These are phyloP conservation scores for Fistulinella prunicolor DNA, from an alignment of 768 basidiomycete species.

Conservation along the genomic window DNA sequence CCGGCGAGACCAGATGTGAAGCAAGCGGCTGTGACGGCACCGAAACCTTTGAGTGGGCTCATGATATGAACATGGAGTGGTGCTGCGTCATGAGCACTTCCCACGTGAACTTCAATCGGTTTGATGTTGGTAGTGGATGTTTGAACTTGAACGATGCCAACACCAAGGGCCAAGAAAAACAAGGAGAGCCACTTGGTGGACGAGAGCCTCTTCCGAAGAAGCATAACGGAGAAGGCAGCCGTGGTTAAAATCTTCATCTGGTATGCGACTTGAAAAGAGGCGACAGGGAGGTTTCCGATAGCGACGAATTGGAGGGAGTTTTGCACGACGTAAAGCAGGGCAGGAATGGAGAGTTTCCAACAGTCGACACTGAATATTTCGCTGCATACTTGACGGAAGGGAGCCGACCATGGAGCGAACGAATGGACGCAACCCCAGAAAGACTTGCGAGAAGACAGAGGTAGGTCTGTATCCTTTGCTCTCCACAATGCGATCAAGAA, in stretches of 20 bases:
- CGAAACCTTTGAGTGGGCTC: constrained; percentile 79
- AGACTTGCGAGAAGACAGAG: constrained; percentile 41
- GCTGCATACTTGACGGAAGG: constrained; percentile 54
- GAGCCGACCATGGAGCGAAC: constrained; percentile 45
- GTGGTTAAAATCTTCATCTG: constrained; percentile 99
- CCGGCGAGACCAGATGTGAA: constrained; percentile 89
- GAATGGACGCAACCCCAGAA: constrained; percentile 35
- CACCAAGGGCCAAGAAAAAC: constrained; percentile 86
- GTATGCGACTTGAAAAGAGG: constrained; percentile 96
- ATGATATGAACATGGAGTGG: constrained; percentile 65
- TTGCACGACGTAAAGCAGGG: constrained; percentile 92
- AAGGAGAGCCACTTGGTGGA: constrained; percentile 83
- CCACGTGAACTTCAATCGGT: constrained; percentile 44
- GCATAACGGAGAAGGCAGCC: constrained; percentile 83
- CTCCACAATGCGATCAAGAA: constrained; percentile 75
- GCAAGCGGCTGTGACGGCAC: constrained; percentile 81
- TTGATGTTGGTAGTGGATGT: constrained; percentile 40
- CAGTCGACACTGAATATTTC: constrained; percentile 90
- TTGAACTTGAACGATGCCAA: constrained; percentile 94
- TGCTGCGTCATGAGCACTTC: constrained; percentile 66
- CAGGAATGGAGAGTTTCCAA: constrained; percentile 98
- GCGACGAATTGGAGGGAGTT: constrained; percentile 98
- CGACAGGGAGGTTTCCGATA: constrained; percentile 90
- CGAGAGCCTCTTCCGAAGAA: constrained; percentile 73
- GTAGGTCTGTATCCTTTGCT: constrained; percentile 43